phyloP scores from a whole-genome alignment of 2,329 filamentous ascomycete genomes.

The Xylariaceae sp. region DNA sequence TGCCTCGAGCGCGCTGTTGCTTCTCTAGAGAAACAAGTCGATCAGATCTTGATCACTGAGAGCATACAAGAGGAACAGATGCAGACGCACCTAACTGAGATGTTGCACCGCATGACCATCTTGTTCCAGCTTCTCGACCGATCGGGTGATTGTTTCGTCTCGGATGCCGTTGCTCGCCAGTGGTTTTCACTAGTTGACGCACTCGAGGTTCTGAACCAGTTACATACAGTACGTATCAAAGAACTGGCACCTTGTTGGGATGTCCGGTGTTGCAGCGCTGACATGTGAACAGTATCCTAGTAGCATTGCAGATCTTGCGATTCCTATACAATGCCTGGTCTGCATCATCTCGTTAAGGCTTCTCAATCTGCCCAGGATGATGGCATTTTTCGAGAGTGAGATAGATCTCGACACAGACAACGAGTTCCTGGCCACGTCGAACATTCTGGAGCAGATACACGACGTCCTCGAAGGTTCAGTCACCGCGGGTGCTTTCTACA shows the following conservation, averaged over 20 bases:
- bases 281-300: constrained; percentile 28
- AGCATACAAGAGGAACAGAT: constrained; percentile 26
- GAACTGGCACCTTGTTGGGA: background rate
- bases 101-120: constrained; percentile 67
- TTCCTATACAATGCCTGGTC: constrained; percentile 63
- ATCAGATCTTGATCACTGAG: constrained; percentile 33
- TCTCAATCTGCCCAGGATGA: constrained; percentile 58
- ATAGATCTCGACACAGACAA: constrained; percentile 38
- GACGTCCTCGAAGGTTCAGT: constrained; percentile 60
- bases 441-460: constrained; percentile 68
- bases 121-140: constrained; percentile 65
- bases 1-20: constrained; percentile 46
- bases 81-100: constrained; percentile 50
- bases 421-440: constrained; percentile 63
- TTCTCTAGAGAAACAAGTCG: constrained; percentile 44
- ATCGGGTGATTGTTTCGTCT: constrained; percentile 48
- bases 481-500: constrained; percentile 51
- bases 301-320: constrained; percentile 40
- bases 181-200: constrained; percentile 73
- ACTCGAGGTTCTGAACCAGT: constrained; percentile 62
- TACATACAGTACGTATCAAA: constrained; percentile 45
- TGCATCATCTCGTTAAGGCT: constrained; percentile 67
- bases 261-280: constrained; percentile 32
- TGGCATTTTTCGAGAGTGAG: constrained; percentile 49
- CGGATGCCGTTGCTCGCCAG: constrained; percentile 53